Percentiles rank a stretch among this genome's conserved stretches.
These are phyloP conservation scores for Brachypodium distachyon DNA, from an alignment of 202 grass and related monocot genomes.

Conservation along the genomic window DNA sequence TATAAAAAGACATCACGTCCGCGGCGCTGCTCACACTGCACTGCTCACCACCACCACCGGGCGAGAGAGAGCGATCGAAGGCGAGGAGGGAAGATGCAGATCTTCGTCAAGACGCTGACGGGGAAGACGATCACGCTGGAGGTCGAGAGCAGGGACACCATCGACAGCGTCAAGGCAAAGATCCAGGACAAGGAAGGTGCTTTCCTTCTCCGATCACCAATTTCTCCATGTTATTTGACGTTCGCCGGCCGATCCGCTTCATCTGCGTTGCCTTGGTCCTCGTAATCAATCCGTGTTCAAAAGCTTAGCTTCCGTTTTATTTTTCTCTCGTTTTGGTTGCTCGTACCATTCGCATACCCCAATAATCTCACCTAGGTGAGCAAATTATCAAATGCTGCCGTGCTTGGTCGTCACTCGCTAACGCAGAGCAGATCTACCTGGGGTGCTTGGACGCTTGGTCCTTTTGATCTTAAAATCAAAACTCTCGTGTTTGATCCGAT, in stretches of 20 bases:
- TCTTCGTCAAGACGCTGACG: not conserved
- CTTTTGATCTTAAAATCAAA: not conserved
- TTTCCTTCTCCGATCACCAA: conserved; percentile 19
- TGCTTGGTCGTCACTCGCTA: not conserved
- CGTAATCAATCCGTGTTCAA: not conserved
- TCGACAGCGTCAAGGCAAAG: not conserved
- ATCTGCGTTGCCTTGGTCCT: not conserved
- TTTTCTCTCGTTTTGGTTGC: not conserved
- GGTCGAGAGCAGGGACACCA: not conserved
- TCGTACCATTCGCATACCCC: not conserved
- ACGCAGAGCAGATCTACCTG: not conserved
- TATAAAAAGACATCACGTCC: not conserved
- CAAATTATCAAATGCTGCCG: not conserved
- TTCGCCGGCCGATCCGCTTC: not conserved
- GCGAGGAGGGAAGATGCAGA: not conserved
- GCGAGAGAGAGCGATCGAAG: not conserved
- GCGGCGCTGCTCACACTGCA: not conserved
- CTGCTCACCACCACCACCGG: not conserved
- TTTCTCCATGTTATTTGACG: too few relatives aligned
- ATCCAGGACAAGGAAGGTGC: conserved; percentile 33
- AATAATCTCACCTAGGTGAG: not conserved
- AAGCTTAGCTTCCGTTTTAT: not conserved
- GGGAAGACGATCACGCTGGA: not conserved
- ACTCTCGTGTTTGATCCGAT: not conserved
- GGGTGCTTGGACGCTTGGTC: too few relatives aligned